Evolutionary conservation across 2,329 filamentous ascomycete species (phyloP).

Genomic region (Emergomyces pasteurianus): DNA sequence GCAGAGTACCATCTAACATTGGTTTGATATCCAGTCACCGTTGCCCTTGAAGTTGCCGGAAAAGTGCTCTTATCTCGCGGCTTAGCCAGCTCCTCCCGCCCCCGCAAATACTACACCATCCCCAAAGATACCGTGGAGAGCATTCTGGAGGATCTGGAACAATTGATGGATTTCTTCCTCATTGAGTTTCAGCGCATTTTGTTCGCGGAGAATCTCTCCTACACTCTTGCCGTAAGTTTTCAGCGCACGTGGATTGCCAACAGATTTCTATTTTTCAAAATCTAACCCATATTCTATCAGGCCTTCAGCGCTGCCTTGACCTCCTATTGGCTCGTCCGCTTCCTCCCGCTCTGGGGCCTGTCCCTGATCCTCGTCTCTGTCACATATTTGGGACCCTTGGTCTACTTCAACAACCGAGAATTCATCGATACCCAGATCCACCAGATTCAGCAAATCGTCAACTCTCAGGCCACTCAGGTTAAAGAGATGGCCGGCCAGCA

Average conservation of each 20-base stretch:
- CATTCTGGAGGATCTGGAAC: slow-evolving; percentile 49
- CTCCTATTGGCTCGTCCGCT: slow-evolving; percentile 54
- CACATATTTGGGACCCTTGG: slow-evolving; percentile 47
- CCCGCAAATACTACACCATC: slow-evolving; percentile 54
- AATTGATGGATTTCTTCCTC: slow-evolving; percentile 56
- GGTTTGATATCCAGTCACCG: slow-evolving; percentile 34
- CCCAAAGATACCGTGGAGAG: slow-evolving; percentile 52
- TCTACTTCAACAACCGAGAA: slow-evolving; percentile 55
- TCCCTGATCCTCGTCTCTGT: slow-evolving; percentile 44
- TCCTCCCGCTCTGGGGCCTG: slow-evolving; percentile 54
- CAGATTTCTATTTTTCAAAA: neutral
- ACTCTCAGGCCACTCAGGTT: slow-evolving; percentile 47
- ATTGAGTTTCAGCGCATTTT: slow-evolving; percentile 56
- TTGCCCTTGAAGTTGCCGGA: slow-evolving; percentile 45
- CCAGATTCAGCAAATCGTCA: slow-evolving; percentile 42
- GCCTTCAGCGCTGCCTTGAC: slow-evolving; percentile 47
- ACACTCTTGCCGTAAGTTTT: slow-evolving; percentile 45
- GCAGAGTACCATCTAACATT: slow-evolving; percentile 1
- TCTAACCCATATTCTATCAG: slow-evolving; percentile 24
- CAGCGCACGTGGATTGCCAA: neutral
- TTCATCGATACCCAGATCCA: slow-evolving; percentile 50
- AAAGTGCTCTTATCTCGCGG: slow-evolving; percentile 45
- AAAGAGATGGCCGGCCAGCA: slow-evolving; percentile 49
- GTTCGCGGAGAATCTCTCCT: slow-evolving; percentile 53
- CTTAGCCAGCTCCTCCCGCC: slow-evolving; percentile 49